These are phyloP conservation scores for Aspergillus sp. DNA, from an alignment of 2,329 filamentous ascomycete genomes.

Conservation along the genomic window DNA sequence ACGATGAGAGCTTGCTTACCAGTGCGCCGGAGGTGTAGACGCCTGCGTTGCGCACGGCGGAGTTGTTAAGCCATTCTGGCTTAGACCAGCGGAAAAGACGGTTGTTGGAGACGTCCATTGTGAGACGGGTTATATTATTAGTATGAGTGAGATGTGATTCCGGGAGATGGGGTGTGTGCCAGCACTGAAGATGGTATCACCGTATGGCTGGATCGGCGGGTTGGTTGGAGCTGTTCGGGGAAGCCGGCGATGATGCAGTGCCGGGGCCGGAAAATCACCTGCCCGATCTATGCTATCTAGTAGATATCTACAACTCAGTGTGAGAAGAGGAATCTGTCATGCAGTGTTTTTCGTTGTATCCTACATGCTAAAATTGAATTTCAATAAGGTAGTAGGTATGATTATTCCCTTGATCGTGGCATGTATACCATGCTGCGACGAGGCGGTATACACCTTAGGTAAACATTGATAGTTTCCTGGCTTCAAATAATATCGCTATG, in stretches of 20 bases:
- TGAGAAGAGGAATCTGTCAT: too few relatives aligned
- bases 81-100: conserved; percentile 68
- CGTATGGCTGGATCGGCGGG: not conserved
- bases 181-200: not conserved
- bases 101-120: conserved; percentile 51
- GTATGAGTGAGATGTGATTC: not conserved
- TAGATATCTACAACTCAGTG: too few relatives aligned
- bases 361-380: too few relatives aligned
- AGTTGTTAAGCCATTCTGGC: conserved; percentile 67
- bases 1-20: conserved; percentile 51
- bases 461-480: not conserved
- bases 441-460: not conserved
- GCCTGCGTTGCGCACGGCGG: conserved; percentile 63
- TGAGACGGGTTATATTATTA: not conserved
- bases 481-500: conserved; percentile 4
- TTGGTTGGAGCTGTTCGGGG: conserved; percentile 7
- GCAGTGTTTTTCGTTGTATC: too few relatives aligned
- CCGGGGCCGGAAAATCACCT: conserved; percentile 23
- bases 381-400: too few relatives aligned
- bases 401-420: too few relatives aligned
- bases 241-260: conserved; percentile 24
- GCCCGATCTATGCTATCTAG: conserved; percentile 10
- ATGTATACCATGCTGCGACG: not conserved
- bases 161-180: not conserved
- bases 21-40: conserved; percentile 68